These are phyloP conservation scores for Verticillium alfalfae DNA, from an alignment of 2,329 filamentous ascomycete species.

Conservation along the genomic window DNA sequence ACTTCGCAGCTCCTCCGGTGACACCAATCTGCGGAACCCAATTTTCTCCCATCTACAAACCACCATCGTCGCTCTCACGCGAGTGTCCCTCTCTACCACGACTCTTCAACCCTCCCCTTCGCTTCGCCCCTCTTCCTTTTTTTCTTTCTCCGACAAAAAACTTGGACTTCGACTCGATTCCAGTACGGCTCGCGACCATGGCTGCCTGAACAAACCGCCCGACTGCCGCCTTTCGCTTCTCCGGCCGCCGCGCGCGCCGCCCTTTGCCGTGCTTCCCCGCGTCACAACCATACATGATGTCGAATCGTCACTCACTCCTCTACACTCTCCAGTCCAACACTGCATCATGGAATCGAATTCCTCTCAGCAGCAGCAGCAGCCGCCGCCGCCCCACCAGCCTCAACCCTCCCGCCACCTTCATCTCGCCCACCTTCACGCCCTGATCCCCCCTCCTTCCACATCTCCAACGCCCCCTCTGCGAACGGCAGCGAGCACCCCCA, in stretches of 20 bases:
- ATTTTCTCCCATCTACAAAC: not conserved
- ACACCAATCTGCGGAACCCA: not conserved
- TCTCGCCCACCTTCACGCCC: conserved; percentile 7
- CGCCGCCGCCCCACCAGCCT: not conserved
- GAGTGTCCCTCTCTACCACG: not conserved
- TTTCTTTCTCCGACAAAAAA: no score
- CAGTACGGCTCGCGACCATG: conserved; percentile 1
- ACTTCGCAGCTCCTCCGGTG: not conserved
- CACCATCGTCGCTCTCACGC: not conserved
- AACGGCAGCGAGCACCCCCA: conserved; percentile 51
- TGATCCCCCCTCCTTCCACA: conserved; percentile 19
- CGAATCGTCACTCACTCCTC: conserved; percentile 10
- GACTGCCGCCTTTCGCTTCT: not conserved
- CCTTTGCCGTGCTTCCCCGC: conserved; percentile 2
- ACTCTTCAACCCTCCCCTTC: no score
- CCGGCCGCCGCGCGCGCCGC: conserved; percentile 11
- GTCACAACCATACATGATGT: conserved; percentile 8
- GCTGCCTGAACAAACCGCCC: conserved; percentile 1
- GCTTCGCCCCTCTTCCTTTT: no score
- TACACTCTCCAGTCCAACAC: conserved; percentile 1
- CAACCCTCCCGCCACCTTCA: conserved; percentile 5
- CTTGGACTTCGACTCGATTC: not conserved
- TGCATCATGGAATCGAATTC: conserved; percentile 1
- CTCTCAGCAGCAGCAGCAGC: not conserved
- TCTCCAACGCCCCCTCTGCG: conserved; percentile 34